Base-by-base conservation (phyloP, 169 alveolate genomes). In the Plasmodium yoelii region DNA sequence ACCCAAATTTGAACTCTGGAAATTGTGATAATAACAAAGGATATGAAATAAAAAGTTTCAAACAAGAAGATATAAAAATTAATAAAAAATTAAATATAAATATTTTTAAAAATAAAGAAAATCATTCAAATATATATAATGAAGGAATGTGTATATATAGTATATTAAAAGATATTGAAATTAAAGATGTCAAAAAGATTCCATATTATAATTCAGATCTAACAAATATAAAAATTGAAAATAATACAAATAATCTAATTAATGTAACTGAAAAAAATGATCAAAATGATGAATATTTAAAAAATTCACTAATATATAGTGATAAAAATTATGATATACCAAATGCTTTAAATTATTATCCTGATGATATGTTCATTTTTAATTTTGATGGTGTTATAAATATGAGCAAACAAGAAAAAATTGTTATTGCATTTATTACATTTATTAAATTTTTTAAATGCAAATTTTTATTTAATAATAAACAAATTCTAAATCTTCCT, bases 341-440 rank as follows among this genome's bases (percentile, higher is more conserved):
- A 19, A 46, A 57, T 34, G 22, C 70, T 0, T 44, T 68, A 19
- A 65, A 61, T 46, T 71, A 59, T 65, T 74, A 34, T 63, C 87
- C 90, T 61, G 80, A 82, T 51, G 87, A 82, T 51, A 67, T 82
- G 84, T 82, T 67, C 34, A 82, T 82, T n/a, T 67, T 82, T 34
- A 67, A 67, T 47, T 82, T 82, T 49, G 90, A 82, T 42, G 90
- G 90, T 13, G 90, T 82, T 24, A 82, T 82, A 42, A 82, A 53
- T 53, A 53, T 82, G 39, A 82, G 56, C 34, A 82, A 82, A 55
- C 90, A 82, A 56, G 90, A 82, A 53, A 34, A 82, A 42, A 67
- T 82, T 10, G 64, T 82, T 18, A 73, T 82, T 5, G 82, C 84
- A 7, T 82, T 82, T 57, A 67, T 82, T 15, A 82, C 90, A 13